Evolutionary conservation across 768 basidiomycete genomes (phyloP).

Genomic region (Candolleomyces aberdarensis): DNA sequence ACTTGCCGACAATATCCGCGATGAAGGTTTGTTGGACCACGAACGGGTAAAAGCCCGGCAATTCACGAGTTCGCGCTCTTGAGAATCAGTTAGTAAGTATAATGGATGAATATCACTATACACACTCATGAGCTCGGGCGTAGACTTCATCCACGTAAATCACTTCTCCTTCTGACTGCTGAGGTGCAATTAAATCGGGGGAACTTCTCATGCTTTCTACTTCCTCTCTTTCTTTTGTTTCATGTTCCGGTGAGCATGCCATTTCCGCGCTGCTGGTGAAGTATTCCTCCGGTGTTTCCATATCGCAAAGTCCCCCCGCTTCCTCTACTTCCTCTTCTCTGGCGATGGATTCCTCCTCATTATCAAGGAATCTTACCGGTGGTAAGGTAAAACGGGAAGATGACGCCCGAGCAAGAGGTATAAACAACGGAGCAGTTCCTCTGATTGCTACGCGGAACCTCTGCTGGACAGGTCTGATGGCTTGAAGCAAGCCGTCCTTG

Average conservation of each 20-base stretch:
- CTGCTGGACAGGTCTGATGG: conserved; percentile 46
- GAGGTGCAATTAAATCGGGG: too few relatives aligned
- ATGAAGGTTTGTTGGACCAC: conserved; percentile 55
- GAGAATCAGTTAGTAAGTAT: conserved; percentile 19
- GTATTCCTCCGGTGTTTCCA: too few relatives aligned
- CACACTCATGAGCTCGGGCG: neutral
- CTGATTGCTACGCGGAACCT: conserved; percentile 47
- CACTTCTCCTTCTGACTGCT: too few relatives aligned
- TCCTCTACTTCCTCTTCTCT: too few relatives aligned
- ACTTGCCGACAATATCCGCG: conserved; percentile 36
- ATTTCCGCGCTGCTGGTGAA: too few relatives aligned
- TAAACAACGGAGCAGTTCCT: conserved; percentile 54
- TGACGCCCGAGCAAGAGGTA: conserved; percentile 38
- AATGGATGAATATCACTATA: neutral
- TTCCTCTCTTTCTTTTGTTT: too few relatives aligned
- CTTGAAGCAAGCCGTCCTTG: conserved; percentile 51
- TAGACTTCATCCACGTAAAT: neutral
- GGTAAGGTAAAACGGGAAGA: conserved; percentile 11
- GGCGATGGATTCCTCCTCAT: conserved; percentile 10
- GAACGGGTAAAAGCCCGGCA: conserved; percentile 66
- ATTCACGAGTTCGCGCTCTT: conserved; percentile 68
- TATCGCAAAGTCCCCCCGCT: too few relatives aligned
- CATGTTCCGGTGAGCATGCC: too few relatives aligned
- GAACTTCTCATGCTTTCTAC: too few relatives aligned
- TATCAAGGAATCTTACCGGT: conserved; percentile 16